phyloP scores from a whole-genome alignment of 2,329 filamentous ascomycete species.

The Colletotrichum shisoi region DNA sequence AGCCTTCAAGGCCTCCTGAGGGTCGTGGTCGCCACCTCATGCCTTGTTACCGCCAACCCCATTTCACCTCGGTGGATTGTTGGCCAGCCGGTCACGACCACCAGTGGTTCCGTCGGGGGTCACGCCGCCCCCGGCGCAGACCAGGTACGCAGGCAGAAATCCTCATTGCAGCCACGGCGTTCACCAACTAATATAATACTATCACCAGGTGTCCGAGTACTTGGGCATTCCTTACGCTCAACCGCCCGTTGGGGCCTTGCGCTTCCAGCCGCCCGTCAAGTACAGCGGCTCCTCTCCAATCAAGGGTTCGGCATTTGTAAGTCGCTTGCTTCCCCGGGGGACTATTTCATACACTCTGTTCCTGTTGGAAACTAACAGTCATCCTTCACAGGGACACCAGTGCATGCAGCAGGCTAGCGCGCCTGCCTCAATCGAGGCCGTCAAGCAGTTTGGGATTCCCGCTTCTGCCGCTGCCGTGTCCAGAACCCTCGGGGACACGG shows the following conservation, averaged over 20 bases:
- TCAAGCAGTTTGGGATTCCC: constrained; percentile 31
- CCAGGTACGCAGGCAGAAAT: constrained; percentile 8
- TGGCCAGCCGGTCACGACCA: constrained; percentile 27
- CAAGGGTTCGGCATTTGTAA: constrained; percentile 32
- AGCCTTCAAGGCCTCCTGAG: constrained; percentile 24
- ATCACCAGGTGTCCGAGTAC: constrained; percentile 37
- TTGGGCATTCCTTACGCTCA: constrained; percentile 66
- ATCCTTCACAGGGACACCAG: constrained; percentile 20
- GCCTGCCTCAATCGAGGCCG: constrained; percentile 2
- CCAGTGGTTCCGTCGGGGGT: constrained; percentile 29
- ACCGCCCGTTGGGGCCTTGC: constrained; percentile 57
- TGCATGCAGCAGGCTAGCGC: constrained; percentile 32
- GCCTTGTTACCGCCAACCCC: constrained; percentile 6
- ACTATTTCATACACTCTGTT: neutral
- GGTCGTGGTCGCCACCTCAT: constrained; percentile 16
- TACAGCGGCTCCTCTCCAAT: constrained; percentile 16
- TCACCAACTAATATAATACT: neutral
- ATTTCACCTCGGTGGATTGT: constrained; percentile 28
- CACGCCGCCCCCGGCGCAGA: constrained; percentile 30
- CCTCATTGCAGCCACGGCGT: no score
- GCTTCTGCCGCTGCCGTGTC: constrained; percentile 27
- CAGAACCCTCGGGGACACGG: constrained; percentile 23
- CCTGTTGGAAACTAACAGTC: neutral
- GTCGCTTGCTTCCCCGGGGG: neutral
- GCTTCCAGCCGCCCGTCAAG: constrained; percentile 51